Evolutionary conservation across 495 filamentous ascomycete species (phyloP).

Genomic region (Hyphodiscus hymeniophilus): DNA sequence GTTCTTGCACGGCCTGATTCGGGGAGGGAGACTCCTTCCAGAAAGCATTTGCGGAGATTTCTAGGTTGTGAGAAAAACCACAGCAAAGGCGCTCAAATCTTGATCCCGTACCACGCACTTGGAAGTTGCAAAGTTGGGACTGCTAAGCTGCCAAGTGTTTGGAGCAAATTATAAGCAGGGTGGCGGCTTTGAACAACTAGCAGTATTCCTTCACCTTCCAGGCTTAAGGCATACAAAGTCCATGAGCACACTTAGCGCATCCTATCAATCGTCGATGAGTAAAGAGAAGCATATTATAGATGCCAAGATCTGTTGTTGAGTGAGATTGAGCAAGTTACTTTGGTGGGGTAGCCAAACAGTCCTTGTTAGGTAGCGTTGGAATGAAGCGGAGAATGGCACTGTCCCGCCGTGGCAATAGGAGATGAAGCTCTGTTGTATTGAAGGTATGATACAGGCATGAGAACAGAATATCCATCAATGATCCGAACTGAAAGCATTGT

Average conservation of each 20-base stretch:
- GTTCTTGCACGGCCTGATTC: too few relatives aligned
- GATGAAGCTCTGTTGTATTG: too few relatives aligned
- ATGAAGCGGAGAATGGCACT: too few relatives aligned
- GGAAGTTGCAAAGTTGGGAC: not conserved
- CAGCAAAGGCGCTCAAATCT: conserved; percentile 2
- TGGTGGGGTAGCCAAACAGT: not conserved
- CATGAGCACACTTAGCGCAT: too few relatives aligned
- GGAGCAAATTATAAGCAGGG: conserved; percentile 8
- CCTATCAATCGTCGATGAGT: not conserved
- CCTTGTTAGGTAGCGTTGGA: too few relatives aligned
- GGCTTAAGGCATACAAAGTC: not conserved
- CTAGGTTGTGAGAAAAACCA: not conserved
- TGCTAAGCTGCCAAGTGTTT: not conserved
- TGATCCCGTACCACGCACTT: not conserved
- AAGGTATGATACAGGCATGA: too few relatives aligned
- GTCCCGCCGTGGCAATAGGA: too few relatives aligned
- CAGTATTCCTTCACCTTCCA: not conserved
- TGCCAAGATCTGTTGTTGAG: conserved; percentile 6
- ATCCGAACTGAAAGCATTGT: too few relatives aligned
- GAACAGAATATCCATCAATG: too few relatives aligned
- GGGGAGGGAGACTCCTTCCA: too few relatives aligned
- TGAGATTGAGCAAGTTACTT: conserved; percentile 14
- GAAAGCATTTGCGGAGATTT: too few relatives aligned
- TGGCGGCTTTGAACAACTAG: not conserved
- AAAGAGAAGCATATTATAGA: not conserved